These are phyloP conservation scores for Blastobotrys robertii DNA, from an alignment of 805 yeast species.

Conservation along the genomic window DNA sequence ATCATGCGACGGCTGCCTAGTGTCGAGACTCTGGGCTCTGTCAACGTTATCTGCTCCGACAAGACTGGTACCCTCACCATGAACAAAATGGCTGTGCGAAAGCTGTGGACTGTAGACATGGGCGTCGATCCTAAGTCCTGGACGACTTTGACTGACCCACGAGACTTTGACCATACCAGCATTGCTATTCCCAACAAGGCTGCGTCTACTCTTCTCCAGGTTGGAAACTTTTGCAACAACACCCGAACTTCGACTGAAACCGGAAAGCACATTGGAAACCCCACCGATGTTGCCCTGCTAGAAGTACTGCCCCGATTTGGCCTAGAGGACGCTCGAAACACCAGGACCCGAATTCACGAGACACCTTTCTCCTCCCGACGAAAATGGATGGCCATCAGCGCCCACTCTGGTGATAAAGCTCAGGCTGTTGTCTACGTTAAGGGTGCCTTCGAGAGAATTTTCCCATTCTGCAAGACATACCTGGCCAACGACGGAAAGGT, in stretches of 20 bases:
- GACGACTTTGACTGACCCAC: constrained; percentile 8
- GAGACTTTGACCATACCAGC: constrained; percentile 3
- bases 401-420: constrained; percentile 47
- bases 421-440: constrained; percentile 56
- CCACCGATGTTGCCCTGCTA: constrained; percentile 86
- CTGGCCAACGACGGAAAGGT: constrained; percentile 48
- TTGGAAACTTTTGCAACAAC: constrained; percentile 29
- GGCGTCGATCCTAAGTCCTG: constrained; percentile 7
- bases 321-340: constrained; percentile 54
- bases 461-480: constrained; percentile 52
- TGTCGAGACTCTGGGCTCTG: constrained; percentile 92
- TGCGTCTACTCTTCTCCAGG: constrained; percentile 16
- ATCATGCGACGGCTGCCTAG: constrained; percentile 90
- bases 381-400: constrained; percentile 83
- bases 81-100: constrained; percentile 83
- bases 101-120: constrained; percentile 64
- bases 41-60: constrained; percentile 86
- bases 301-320: constrained; percentile 66
- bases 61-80: constrained; percentile 87
- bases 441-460: constrained; percentile 80
- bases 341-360: constrained; percentile 54
- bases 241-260: constrained; percentile 34
- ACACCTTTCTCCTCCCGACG: constrained; percentile 75
- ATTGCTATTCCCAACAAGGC: constrained; percentile 13
- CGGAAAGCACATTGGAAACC: constrained; percentile 78